Base-by-base conservation (phyloP, 1,139 yeast species). In the Debaryomyces singareniensis region DNA sequence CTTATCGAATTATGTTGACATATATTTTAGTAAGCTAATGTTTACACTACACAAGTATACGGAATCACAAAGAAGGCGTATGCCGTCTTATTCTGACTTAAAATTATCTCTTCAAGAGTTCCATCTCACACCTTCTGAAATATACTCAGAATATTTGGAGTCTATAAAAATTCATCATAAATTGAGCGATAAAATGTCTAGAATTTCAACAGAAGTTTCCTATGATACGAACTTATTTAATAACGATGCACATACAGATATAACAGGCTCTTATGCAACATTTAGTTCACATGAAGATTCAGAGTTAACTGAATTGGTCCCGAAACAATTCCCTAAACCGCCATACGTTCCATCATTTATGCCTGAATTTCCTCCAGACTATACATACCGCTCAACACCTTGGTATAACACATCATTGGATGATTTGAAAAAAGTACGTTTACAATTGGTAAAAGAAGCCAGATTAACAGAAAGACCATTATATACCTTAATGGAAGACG, bases 291-390 rank as follows among this genome's bases (percentile, higher is more conserved):
- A 67, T 29, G 72, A 75, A 35, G 63, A 62, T 20, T 68, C 71
- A 31, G 75, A 71, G 35, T 63, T 74, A 4, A 58, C 73, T 2
- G 61, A 62, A 29, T 57, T 77, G 24, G 69, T 78, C 5, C 83
- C 91, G 0, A 65, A 78, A 12, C 61, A 67, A 10, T 60, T 69
- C 16, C 47, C 55, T 13, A 55, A 64, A 24, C 77, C 76, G n/a
- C 47, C 51, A 2, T 75, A 77, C 41, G 68, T 84, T 4, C 94
- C 94, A 0, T 45, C 58, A 4, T 86, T 86, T 76, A 60, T 89
- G 45, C 97, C 97, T 0, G 78, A 76, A 14, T 65, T 87, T 23
- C 97, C 97, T 2, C 96, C 97, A 0, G 95, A 85, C 45, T 93
- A 87, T 53, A 89, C 97, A 0, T 89, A 81, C 49, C 78, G 75